These are phyloP conservation scores for Penicillium arizonense DNA, from an alignment of 495 filamentous ascomycete species.

Conservation along the genomic window DNA sequence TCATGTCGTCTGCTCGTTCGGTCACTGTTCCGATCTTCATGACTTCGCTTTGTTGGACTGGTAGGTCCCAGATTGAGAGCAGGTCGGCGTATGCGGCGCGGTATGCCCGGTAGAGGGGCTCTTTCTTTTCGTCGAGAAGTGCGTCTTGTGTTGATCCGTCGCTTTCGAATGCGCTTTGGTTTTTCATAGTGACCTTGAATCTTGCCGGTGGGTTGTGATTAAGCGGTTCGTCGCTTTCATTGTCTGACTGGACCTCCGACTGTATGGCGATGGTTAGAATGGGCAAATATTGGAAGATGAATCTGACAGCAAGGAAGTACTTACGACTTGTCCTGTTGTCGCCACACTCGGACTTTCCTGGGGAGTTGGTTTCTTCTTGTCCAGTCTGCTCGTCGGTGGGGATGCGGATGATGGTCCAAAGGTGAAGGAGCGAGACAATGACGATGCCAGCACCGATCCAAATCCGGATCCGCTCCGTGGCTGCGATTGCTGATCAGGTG, in stretches of 20 bases:
- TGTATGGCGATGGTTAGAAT: conserved; percentile 10
- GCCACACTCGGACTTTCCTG: conserved; percentile 63
- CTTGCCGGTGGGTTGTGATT: conserved; percentile 28
- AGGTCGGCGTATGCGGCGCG: conserved; percentile 79
- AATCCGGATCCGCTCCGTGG: conserved; percentile 42
- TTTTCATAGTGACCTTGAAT: conserved; percentile 67
- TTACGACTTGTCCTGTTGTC: conserved; percentile 54
- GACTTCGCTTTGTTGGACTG: conserved; percentile 72
- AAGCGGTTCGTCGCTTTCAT: conserved; percentile 40
- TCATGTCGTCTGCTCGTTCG: conserved; percentile 13
- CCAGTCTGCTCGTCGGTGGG: conserved; percentile 48
- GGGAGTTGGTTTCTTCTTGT: conserved; percentile 63
- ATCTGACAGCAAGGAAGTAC: conserved; percentile 51
- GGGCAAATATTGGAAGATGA: background rate
- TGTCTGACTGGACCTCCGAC: conserved; percentile 43
- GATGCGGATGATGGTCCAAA: conserved; percentile 66
- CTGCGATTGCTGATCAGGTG: conserved; percentile 60
- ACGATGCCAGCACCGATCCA: conserved; percentile 63
- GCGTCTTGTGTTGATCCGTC: conserved; percentile 67
- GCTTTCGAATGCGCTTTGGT: conserved; percentile 74
- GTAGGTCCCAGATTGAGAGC: conserved; percentile 78
- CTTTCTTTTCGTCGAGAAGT: conserved; percentile 64
- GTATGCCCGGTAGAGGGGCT: conserved; percentile 64
- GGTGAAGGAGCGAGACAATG: conserved; percentile 68
- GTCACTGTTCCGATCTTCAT: conserved; percentile 62